A percentile compares a stretch with the other conserved stretches of the same genome.
These are phyloP conservation scores for Discostella stelligera DNA, from an alignment of 352 stramenopile genomes.

Conservation along the genomic window DNA sequence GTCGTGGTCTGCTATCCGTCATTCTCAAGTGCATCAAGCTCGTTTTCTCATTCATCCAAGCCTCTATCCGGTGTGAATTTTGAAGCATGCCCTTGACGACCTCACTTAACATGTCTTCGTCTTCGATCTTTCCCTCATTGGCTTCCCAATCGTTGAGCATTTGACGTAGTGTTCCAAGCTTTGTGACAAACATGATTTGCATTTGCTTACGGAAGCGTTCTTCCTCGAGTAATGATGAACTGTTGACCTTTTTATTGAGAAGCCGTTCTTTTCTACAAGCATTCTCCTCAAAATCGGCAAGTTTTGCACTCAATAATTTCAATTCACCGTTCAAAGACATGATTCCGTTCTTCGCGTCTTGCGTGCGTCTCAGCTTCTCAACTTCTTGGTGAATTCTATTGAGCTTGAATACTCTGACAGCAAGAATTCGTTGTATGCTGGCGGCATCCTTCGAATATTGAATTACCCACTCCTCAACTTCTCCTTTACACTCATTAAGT, in stretches of 20 bases:
- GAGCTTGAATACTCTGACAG: slow-evolving; percentile 70
- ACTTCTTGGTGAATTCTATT: slow-evolving; percentile 74
- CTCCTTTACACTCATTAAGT: slow-evolving; percentile 18
- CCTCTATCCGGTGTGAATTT: slow-evolving; percentile 67
- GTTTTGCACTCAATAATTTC: slow-evolving; percentile 69
- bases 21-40: slow-evolving; percentile 78
- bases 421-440: slow-evolving; percentile 45
- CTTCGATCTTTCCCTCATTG: slow-evolving; percentile 55
- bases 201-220: slow-evolving; percentile 80
- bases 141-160: slow-evolving; percentile 66
- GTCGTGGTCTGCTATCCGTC: slow-evolving; percentile 37
- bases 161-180: slow-evolving; percentile 60
- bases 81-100: slow-evolving; percentile 70
- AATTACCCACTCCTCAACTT: slow-evolving; percentile 73
- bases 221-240: slow-evolving; percentile 66
- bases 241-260: slow-evolving; percentile 71
- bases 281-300: slow-evolving; percentile 75
- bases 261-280: slow-evolving; percentile 69
- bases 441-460: slow-evolving; percentile 42
- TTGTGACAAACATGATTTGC: slow-evolving; percentile 71
- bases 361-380: slow-evolving; percentile 64
- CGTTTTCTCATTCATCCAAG: slow-evolving; percentile 70
- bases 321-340: slow-evolving; percentile 79
- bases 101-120: slow-evolving; percentile 72
- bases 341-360: slow-evolving; percentile 79